phyloP scores from a whole-genome alignment of 768 basidiomycete genomes.

The Dacryopinax spathularia region DNA sequence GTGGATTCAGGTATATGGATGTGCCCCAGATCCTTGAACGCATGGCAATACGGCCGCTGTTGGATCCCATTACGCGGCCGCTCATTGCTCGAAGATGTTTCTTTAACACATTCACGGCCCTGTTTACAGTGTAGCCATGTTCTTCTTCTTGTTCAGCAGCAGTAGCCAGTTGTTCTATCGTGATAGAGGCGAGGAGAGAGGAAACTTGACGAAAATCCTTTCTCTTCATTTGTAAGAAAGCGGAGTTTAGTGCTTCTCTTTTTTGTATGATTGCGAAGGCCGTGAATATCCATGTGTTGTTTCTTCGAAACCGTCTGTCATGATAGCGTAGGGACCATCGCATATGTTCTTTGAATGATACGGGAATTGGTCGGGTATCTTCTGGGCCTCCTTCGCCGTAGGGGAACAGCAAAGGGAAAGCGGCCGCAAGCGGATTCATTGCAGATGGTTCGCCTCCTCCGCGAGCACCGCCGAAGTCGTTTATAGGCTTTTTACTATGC shows the following conservation, averaged over 20 bases:
- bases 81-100: slow-evolving; percentile 13
- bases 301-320: slow-evolving; percentile 3
- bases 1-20: slow-evolving; percentile 20
- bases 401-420: slow-evolving; percentile 25
- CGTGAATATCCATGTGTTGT: slow-evolving; percentile 4
- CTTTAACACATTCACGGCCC: slow-evolving; percentile 7
- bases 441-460: slow-evolving; percentile 5
- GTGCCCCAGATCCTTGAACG: slow-evolving; percentile 29
- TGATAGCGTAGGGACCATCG: slow-evolving; percentile 7
- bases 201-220: not conserved
- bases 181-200: not conserved
- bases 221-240: not conserved
- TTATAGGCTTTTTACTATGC: slow-evolving; percentile 17
- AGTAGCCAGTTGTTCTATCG: not conserved
- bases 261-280: slow-evolving; percentile 6
- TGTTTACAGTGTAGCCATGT: not conserved
- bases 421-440: not conserved
- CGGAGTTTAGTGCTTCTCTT: not conserved
- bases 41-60: slow-evolving; percentile 1
- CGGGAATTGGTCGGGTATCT: not conserved
- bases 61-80: slow-evolving; percentile 14
- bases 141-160: not conserved
- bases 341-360: slow-evolving; percentile 6
- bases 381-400: slow-evolving; percentile 28
- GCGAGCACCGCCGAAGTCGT: slow-evolving; percentile 18